A percentile compares a stretch with the other conserved stretches of the same genome.
phyloP scores from a whole-genome alignment of 2,329 filamentous ascomycete genomes.

The Didymosphaeria variabile region DNA sequence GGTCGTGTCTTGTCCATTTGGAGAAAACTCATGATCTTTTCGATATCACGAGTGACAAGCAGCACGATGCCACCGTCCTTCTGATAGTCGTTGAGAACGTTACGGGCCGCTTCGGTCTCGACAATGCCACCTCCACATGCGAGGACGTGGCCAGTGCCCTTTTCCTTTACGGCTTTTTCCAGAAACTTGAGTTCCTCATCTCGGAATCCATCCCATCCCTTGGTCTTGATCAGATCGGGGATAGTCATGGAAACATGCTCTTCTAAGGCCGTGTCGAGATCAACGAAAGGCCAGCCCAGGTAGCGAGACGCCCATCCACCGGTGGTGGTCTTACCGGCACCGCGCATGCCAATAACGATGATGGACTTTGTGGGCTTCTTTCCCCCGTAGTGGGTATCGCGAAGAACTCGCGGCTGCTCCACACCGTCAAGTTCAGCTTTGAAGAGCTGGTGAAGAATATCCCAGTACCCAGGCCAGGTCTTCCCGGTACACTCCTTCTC shows the following conservation, averaged over 20 bases:
- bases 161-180: slow-evolving; percentile 76
- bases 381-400: slow-evolving; percentile 48
- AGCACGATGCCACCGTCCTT: slow-evolving; percentile 83
- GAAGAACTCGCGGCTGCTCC: slow-evolving; percentile 59
- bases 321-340: slow-evolving; percentile 94
- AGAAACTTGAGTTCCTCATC: slow-evolving; percentile 79
- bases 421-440: slow-evolving; percentile 78
- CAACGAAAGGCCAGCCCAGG: slow-evolving; percentile 79
- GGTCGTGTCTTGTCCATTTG: slow-evolving; percentile 88
- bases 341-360: slow-evolving; percentile 96
- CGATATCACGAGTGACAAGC: slow-evolving; percentile 85
- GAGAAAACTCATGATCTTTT: slow-evolving; percentile 87
- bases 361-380: slow-evolving; percentile 69
- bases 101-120: slow-evolving; percentile 80
- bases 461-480: slow-evolving; percentile 99
- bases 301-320: slow-evolving; percentile 84
- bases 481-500: slow-evolving; percentile 95
- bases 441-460: slow-evolving; percentile 82
- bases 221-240: slow-evolving; percentile 80
- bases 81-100: slow-evolving; percentile 77
- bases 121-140: slow-evolving; percentile 95
- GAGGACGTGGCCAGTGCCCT: slow-evolving; percentile 80
- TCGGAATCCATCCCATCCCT: slow-evolving; percentile 90
- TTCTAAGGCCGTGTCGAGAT: slow-evolving; percentile 90
- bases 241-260: slow-evolving; percentile 76